These are phyloP conservation scores for Hypoxylon sp. DNA, from an alignment of 2,329 filamentous ascomycete genomes.

Conservation along the genomic window DNA sequence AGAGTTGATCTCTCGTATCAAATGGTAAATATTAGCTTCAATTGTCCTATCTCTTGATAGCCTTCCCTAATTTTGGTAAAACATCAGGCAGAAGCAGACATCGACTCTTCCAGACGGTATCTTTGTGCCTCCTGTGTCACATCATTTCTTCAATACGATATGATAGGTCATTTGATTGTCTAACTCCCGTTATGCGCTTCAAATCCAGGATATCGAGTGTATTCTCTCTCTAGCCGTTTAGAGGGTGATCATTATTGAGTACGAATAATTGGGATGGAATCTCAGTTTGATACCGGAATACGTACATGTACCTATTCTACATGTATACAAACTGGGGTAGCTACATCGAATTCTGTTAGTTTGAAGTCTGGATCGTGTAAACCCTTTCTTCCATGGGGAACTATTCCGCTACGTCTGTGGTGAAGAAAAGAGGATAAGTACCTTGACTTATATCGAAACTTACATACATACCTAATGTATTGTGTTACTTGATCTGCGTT, in stretches of 20 bases:
- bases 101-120: slow-evolving; percentile 16
- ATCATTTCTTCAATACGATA: slow-evolving; percentile 41
- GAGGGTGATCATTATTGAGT: slow-evolving; percentile 3
- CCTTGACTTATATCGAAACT: neutral
- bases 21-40: slow-evolving; percentile 10
- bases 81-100: slow-evolving; percentile 10
- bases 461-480: neutral
- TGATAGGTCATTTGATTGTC: slow-evolving; percentile 40
- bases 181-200: slow-evolving; percentile 11
- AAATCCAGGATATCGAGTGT: slow-evolving; percentile 14
- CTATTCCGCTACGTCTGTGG: too few relatives aligned
- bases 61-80: slow-evolving; percentile 1
- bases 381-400: neutral
- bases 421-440: neutral
- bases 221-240: slow-evolving; percentile 3
- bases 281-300: slow-evolving; percentile 16
- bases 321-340: neutral
- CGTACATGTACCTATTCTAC: too few relatives aligned
- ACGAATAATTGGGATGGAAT: slow-evolving; percentile 11
- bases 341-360: neutral
- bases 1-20: slow-evolving; percentile 2
- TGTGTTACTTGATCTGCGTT: neutral
- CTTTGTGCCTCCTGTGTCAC: slow-evolving; percentile 34
- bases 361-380: neutral
- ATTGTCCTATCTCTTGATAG: slow-evolving; percentile 14